Conservation (phyloP, 1,284 basidiomycete species). For the Ustilago cynodontis region DNA sequence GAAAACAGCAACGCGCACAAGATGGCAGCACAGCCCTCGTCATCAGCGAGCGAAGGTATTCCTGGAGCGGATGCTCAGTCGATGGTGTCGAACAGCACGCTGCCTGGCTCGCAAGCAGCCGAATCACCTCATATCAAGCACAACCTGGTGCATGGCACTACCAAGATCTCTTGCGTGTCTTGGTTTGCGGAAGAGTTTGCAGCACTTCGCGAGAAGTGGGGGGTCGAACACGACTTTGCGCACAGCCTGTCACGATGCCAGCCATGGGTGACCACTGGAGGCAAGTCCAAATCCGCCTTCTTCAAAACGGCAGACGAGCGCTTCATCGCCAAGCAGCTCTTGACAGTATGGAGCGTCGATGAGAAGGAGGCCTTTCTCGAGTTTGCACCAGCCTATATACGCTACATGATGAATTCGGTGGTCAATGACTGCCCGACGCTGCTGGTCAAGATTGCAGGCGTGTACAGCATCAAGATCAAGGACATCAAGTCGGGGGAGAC, state of each 20-base stretch:
- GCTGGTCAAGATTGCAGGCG: slow-evolving; percentile 65
- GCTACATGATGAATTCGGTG: slow-evolving; percentile 61
- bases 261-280: slow-evolving; percentile 56
- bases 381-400: slow-evolving; percentile 63
- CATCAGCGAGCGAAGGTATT: slow-evolving; percentile 22
- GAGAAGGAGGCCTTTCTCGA: slow-evolving; percentile 66
- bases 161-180: slow-evolving; percentile 64
- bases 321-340: slow-evolving; percentile 62
- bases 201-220: slow-evolving; percentile 58
- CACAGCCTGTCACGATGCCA: slow-evolving; percentile 57
- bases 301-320: slow-evolving; percentile 60
- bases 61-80: slow-evolving; percentile 36
- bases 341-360: slow-evolving; percentile 63
- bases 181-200: slow-evolving; percentile 67
- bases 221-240: slow-evolving; percentile 56
- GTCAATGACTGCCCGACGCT: slow-evolving; percentile 59
- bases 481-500: slow-evolving; percentile 56
- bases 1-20: slow-evolving; percentile 15
- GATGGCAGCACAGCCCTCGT: slow-evolving; percentile 21
- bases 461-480: slow-evolving; percentile 66
- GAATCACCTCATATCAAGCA: slow-evolving; percentile 65
- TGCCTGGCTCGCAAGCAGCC: slow-evolving; percentile 39
- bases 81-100: slow-evolving; percentile 37
- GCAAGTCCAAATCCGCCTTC: slow-evolving; percentile 61
- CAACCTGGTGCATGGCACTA: slow-evolving; percentile 51